These are phyloP conservation scores for Curvularia hawaiiensis DNA, from an alignment of 2,329 filamentous ascomycete genomes.

Conservation along the genomic window DNA sequence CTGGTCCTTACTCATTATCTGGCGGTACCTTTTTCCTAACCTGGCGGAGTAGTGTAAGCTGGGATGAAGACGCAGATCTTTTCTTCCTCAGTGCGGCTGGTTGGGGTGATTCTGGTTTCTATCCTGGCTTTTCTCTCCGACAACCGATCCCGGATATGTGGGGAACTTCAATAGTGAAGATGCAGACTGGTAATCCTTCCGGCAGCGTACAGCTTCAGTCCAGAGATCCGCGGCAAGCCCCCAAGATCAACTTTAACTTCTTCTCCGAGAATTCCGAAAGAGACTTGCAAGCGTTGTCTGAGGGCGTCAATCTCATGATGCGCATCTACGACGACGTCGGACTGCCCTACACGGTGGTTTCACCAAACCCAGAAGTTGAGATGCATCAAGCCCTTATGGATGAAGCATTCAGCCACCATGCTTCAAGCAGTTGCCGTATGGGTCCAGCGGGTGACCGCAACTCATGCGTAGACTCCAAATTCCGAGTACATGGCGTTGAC, in stretches of 20 bases:
- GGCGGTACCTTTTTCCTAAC: neutral
- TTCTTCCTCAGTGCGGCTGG: conserved; percentile 20
- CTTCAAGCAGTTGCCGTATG: conserved; percentile 1
- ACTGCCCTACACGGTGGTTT: neutral
- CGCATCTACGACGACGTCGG: neutral
- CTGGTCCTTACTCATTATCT: neutral
- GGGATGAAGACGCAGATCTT: conserved; percentile 31
- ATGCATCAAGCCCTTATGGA: conserved; percentile 32
- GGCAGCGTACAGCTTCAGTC: conserved; percentile 66
- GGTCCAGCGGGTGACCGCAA: neutral
- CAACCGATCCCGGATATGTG: conserved; percentile 34
- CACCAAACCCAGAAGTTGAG: neutral
- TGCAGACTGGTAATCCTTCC: neutral
- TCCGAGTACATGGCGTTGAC: conserved; percentile 61
- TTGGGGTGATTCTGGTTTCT: conserved; percentile 9
- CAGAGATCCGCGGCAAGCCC: conserved; percentile 64
- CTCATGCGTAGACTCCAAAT: conserved; percentile 42
- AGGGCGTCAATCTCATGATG: conserved; percentile 53
- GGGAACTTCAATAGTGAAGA: conserved; percentile 4
- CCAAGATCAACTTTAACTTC: conserved; percentile 56
- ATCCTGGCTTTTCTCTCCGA: conserved; percentile 28
- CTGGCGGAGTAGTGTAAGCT: neutral
- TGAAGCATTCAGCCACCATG: conserved; percentile 2
- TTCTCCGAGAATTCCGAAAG: conserved; percentile 49
- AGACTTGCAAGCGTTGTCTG: conserved; percentile 59